Evolutionary conservation across 2,329 filamentous ascomycete species (phyloP), one percentile per base, ranked within the genome.

Genomic region (Mariannaea elegans): DNA sequence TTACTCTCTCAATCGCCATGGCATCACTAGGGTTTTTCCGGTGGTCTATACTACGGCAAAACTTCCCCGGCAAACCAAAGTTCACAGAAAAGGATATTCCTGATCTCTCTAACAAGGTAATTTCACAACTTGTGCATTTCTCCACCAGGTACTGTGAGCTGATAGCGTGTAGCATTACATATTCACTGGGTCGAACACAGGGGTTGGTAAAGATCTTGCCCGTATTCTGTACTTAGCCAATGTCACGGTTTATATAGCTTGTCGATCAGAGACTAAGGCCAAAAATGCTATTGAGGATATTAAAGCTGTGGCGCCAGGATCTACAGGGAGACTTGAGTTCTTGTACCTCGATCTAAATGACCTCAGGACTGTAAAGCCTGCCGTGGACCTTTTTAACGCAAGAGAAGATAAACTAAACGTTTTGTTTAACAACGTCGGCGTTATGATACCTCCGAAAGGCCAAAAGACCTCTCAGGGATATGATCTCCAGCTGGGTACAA

Each of bases 161-260:
- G 5, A 3, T 46, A 16, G 18, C 24, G 3, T 3, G 6, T 16
- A 6, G 9, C 32, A 16, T 12, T 9, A 47, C 16, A 81, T 84
- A 24, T 82, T 77, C 70, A 79, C 87, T 38, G 73, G 73, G n/a
- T 62, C 69, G 41, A 72, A 73, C 38, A 68, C 67, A 0, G 73
- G 73, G 77, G 73, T 85, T 3, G 84, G 84, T 4, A 77, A 79
- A 21, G 82, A 85, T 59, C 74, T 86, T 3, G 74, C 73, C 38
- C 77, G 77, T 23, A 80, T 87, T 3, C 75, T 88, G 5, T 87
- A 86, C 68, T 68, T 73, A 4, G 77, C 76, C 13, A 82, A 84
- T 52, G 84, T 75, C 14, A 83, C 74, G 3, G 79, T 87, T 21
- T 87, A 85, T 64, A 67, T 86, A 29, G 82, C 82, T 3, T 78